Base-by-base conservation (phyloP, 495 filamentous ascomycete genomes). In the Penicillium canariense region DNA sequence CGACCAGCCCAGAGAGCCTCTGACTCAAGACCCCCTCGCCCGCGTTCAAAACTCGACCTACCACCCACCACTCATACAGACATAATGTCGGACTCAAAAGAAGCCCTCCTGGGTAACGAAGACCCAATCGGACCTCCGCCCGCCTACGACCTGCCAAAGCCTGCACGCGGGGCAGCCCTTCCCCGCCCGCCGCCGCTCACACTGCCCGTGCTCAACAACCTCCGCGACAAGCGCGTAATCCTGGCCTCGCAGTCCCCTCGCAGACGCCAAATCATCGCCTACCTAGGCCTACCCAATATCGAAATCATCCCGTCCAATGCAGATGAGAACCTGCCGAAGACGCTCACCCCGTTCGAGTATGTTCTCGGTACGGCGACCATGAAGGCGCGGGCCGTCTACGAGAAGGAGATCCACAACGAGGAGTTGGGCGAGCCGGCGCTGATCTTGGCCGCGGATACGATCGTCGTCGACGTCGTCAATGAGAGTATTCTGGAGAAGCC, bases 401-500 rank as follows among this genome's bases (percentile, higher is more conserved):
- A 73, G 12, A 68, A 77, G 14, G 84, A 86, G 35, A 75, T 91
- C 44, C 69, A 84, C 52, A 84, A 85, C 50, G 65, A 73, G 17
- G 62, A 58, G 15, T 72, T 71, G 48, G 82, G 82, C 46, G 94
- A 97, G 56, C 93, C 91, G 0, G 88, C 81, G 9, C 76, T 98
- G 0, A 88, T 98, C 32, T 80, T 98, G 23, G 89, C 91, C 1
- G 94, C 94, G 1, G 94, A 97, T 65, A 98, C 94, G 2, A 76
- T 98, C 25, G 88, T 97, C 59, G 89, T 93, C 8, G 86, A 86
- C 27, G 49, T 59, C 0, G 20, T 47, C 0, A 61, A 71, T 0
- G 94, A 91, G 0, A 65, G 77, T 50, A 88, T 97, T 32, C 75
- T 97, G 22, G 94, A 97, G 80, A 98, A 98, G 71, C 94, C 94